Percentiles rank a stretch among this genome's conserved stretches.
Evolutionary conservation across 1,284 basidiomycete species (phyloP).

Genomic region (Salmacisia buchloeana): DNA sequence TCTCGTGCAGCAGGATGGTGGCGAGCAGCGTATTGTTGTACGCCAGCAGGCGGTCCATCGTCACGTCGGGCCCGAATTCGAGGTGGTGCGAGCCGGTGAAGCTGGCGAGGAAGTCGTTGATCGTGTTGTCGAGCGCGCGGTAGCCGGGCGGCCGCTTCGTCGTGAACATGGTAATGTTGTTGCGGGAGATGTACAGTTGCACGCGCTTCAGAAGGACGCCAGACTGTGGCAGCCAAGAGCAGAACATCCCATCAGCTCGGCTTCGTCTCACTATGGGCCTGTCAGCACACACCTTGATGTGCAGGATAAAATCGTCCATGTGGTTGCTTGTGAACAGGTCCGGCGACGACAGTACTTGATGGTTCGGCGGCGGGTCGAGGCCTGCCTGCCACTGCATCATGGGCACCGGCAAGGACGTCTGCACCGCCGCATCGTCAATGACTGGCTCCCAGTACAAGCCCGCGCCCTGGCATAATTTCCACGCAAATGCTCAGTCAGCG

Average conservation of each 20-base stretch:
- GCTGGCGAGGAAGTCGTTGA: slow-evolving; percentile 15
- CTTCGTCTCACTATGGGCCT: too few species aligned
- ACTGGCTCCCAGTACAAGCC: slow-evolving; percentile 12
- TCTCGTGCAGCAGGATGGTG: slow-evolving; percentile 16
- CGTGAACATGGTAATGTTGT: slow-evolving; percentile 4
- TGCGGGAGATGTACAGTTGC: slow-evolving; percentile 6
- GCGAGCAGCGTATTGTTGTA: slow-evolving; percentile 11
- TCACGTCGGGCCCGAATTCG: slow-evolving; percentile 10
- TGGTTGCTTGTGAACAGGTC: slow-evolving; percentile 21
- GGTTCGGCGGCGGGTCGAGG: slow-evolving; percentile 6
- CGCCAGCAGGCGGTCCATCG: slow-evolving; percentile 13
- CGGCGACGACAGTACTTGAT: slow-evolving; percentile 15
- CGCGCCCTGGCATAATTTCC: not conserved
- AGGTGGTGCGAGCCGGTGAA: slow-evolving; percentile 9
- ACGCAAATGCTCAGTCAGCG: not conserved
- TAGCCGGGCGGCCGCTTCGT: slow-evolving; percentile 10
- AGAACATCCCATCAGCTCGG: not conserved
- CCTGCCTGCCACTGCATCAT: slow-evolving; percentile 16
- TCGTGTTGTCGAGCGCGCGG: slow-evolving; percentile 10
- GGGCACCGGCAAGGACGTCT: slow-evolving; percentile 13
- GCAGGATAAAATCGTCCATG: slow-evolving; percentile 20
- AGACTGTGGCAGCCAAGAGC: not conserved
- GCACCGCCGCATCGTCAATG: slow-evolving; percentile 13
- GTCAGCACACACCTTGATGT: slow-evolving; percentile 22
- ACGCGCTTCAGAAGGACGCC: not conserved